phyloP scores from a whole-genome alignment of 495 filamentous ascomycete species.

The Penicillium fimorum region DNA sequence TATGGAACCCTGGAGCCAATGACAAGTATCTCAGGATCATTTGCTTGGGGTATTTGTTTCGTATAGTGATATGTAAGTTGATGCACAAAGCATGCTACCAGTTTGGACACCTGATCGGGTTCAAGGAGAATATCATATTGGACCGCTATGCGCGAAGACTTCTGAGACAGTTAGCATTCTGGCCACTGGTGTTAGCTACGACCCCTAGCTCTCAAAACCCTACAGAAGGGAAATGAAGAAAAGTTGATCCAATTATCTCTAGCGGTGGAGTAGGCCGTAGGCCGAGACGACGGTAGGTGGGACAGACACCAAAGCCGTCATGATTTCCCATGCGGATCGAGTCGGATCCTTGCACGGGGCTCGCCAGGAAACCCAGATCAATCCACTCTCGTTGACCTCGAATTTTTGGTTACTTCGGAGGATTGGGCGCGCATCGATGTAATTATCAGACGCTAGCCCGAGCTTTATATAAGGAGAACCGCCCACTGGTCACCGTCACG shows the following conservation, averaged over 20 bases:
- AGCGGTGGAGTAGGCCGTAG: slow-evolving; percentile 22
- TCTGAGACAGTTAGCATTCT: background rate
- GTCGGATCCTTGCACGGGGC: slow-evolving; percentile 28
- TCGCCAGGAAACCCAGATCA: slow-evolving; percentile 14
- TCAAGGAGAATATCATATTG: background rate
- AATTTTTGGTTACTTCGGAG: slow-evolving; percentile 12
- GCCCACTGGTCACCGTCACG: slow-evolving; percentile 26
- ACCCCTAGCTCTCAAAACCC: slow-evolving; percentile 4
- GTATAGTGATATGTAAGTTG: slow-evolving; percentile 1
- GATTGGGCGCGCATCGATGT: slow-evolving; percentile 28
- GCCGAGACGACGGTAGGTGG: slow-evolving; percentile 25
- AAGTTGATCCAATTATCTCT: slow-evolving; percentile 15
- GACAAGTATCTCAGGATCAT: slow-evolving; percentile 1
- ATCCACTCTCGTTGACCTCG: slow-evolving; percentile 6
- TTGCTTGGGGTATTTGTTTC: slow-evolving; percentile 6
- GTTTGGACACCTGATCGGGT: background rate
- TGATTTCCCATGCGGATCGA: slow-evolving; percentile 33
- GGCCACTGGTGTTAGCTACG: background rate
- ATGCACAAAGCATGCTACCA: background rate
- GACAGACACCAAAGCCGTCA: slow-evolving; percentile 31
- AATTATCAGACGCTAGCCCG: slow-evolving; percentile 33
- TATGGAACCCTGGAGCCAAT: slow-evolving; percentile 5
- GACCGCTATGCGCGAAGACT: background rate
- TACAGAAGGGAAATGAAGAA: slow-evolving; percentile 8
- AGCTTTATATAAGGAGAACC: slow-evolving; percentile 40